phyloP scores from a whole-genome alignment of 768 basidiomycete genomes.

The Hericium erinaceus region DNA sequence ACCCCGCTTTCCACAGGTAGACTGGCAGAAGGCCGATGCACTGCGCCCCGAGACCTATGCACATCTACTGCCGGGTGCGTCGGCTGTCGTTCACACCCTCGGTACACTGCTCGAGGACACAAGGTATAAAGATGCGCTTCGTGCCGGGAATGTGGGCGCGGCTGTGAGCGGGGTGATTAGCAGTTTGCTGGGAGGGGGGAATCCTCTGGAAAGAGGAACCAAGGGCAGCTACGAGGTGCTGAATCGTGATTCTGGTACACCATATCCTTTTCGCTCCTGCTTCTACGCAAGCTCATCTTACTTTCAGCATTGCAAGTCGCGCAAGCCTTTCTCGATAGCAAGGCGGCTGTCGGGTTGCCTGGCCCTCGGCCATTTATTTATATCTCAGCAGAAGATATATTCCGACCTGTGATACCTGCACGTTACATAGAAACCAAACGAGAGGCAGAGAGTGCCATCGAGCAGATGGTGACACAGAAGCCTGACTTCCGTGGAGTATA shows the following conservation, averaged over 20 bases:
- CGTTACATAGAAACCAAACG: constrained; percentile 93
- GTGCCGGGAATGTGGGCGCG: constrained; percentile 44
- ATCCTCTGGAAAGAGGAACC: constrained; percentile 49
- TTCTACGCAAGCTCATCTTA: constrained; percentile 1
- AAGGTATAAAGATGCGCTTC: constrained; percentile 70
- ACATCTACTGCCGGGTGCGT: constrained; percentile 52
- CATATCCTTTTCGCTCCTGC: not conserved
- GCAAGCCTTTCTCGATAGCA: constrained; percentile 56
- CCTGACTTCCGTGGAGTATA: constrained; percentile 62
- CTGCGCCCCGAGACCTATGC: constrained; percentile 67
- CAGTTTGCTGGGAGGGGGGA: constrained; percentile 26
- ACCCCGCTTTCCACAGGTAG: constrained; percentile 43
- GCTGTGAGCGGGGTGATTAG: constrained; percentile 40
- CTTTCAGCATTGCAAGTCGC: constrained; percentile 62
- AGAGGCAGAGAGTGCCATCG: constrained; percentile 72
- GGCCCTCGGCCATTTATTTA: constrained; percentile 70
- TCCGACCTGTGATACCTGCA: constrained; percentile 74
- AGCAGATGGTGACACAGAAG: constrained; percentile 34
- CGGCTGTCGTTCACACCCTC: constrained; percentile 87
- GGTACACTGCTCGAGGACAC: constrained; percentile 81
- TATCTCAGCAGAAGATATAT: constrained; percentile 92
- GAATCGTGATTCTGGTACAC: constrained; percentile 86
- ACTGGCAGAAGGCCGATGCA: constrained; percentile 82
- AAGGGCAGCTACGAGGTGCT: constrained; percentile 60
- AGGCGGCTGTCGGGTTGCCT: constrained; percentile 18